These are phyloP conservation scores for Trichoderma sp. DNA, from an alignment of 2,329 filamentous ascomycete species.

Conservation along the genomic window DNA sequence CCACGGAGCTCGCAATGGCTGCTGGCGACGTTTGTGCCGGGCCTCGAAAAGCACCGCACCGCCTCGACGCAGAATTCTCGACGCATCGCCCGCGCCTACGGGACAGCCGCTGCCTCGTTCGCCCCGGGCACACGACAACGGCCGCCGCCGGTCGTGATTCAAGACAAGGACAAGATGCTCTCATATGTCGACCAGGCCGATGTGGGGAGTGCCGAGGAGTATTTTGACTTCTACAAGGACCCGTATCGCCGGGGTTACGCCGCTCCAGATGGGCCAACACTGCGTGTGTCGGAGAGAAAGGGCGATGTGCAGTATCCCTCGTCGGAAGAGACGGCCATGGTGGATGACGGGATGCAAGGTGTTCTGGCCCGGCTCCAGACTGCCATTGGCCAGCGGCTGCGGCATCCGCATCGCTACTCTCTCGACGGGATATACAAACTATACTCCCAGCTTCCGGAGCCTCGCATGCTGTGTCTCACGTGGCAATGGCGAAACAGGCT, in stretches of 20 bases:
- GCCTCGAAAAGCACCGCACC: conserved; percentile 24
- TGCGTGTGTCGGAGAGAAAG: conserved; percentile 49
- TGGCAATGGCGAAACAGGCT: conserved; percentile 57
- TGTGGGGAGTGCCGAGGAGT: conserved; percentile 49
- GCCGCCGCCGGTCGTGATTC: conserved; percentile 18
- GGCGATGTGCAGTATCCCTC: conserved; percentile 48
- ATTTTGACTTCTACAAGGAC: conserved; percentile 50
- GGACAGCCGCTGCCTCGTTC: conserved; percentile 27
- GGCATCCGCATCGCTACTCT: conserved; percentile 39
- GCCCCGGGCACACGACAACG: conserved; percentile 21
- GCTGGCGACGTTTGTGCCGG: conserved; percentile 39
- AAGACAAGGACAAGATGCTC: conserved; percentile 46
- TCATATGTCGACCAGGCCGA: conserved; percentile 50
- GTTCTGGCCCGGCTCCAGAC: conserved; percentile 40
- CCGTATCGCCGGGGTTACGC: conserved; percentile 55
- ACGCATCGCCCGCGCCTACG: conserved; percentile 25
- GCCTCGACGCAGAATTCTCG: neutral
- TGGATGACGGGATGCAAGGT: conserved; percentile 35
- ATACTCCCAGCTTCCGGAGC: conserved; percentile 51
- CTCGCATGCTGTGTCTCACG: conserved; percentile 49
- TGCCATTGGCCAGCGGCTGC: conserved; percentile 41
- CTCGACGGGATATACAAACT: conserved; percentile 47
- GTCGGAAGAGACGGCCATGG: conserved; percentile 37
- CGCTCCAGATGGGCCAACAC: conserved; percentile 44
- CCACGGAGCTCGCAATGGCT: conserved; percentile 39